These are phyloP conservation scores for Trifolium fragiferum DNA, from an alignment of 306 rosid species.

Conservation along the genomic window DNA sequence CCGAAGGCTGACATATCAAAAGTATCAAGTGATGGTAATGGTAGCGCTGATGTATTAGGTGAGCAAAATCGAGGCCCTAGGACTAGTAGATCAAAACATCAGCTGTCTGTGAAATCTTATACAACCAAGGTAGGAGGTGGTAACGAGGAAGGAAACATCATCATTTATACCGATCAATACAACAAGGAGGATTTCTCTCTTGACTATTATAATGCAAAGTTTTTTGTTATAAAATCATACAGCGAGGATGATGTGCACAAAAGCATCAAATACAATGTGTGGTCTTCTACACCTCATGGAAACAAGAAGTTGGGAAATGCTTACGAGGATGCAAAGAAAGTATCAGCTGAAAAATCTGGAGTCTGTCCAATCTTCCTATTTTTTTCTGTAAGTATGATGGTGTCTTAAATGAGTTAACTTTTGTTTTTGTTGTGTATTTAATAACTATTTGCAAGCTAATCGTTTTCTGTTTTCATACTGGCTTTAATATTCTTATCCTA, in stretches of 20 bases:
- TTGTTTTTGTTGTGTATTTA: neutral
- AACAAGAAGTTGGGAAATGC: constrained; percentile 82
- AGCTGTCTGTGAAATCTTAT: constrained; percentile 70
- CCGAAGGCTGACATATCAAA: constrained; percentile 59
- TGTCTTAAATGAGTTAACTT: neutral
- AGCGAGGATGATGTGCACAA: constrained; percentile 99
- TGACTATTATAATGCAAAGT: constrained; percentile 72
- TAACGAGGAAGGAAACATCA: constrained; percentile 72
- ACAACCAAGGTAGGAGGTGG: constrained; percentile 75
- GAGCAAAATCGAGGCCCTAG: constrained; percentile 97
- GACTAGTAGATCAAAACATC: constrained; percentile 64
- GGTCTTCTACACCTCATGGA: constrained; percentile 98
- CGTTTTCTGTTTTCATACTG: constrained; percentile 19
- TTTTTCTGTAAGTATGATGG: constrained; percentile 70
- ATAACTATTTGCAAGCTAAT: constrained; percentile 8
- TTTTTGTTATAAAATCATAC: constrained; percentile 92
- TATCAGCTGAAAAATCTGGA: constrained; percentile 61
- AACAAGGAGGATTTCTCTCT: constrained; percentile 76
- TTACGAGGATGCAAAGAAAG: constrained; percentile 73
- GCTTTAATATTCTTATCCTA: neutral
- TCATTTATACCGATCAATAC: constrained; percentile 74
- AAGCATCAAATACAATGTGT: constrained; percentile 91
- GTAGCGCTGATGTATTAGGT: constrained; percentile 63
- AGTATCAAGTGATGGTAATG: constrained; percentile 53
- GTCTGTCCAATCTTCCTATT: constrained; percentile 82